A percentile compares a stretch with the other conserved stretches of the same genome.
Conservation (phyloP, 768 basidiomycete genomes). For the Phlebiopsis flavidoalba region DNA sequence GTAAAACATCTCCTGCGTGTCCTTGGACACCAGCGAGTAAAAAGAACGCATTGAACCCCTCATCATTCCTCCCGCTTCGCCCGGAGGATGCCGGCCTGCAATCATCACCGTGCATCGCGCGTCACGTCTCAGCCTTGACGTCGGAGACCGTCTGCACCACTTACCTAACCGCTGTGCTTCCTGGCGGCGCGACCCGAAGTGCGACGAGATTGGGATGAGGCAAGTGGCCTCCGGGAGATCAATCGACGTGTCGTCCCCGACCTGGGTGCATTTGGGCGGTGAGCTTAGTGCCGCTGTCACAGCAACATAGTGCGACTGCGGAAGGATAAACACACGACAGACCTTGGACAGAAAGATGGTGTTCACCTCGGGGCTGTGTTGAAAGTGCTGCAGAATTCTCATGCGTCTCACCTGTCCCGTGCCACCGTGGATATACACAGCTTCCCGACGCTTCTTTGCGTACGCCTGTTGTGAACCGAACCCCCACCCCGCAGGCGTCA, state of each 20-base stretch:
- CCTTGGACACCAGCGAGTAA: slow-evolving; percentile 97
- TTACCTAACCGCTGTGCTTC: slow-evolving; percentile 93
- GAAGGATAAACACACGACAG: slow-evolving; percentile 14
- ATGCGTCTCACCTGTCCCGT: slow-evolving; percentile 95
- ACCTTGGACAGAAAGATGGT: slow-evolving; percentile 99
- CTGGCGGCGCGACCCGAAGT: slow-evolving; percentile 96
- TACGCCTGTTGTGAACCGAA: slow-evolving; percentile 55
- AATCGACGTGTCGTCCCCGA: slow-evolving; percentile 98
- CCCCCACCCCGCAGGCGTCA: neutral
- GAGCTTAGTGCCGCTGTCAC: neutral
- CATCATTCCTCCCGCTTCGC: slow-evolving; percentile 97
- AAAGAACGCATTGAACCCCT: slow-evolving; percentile 99
- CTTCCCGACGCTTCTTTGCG: slow-evolving; percentile 79
- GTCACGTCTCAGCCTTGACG: neutral
- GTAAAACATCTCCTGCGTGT: slow-evolving; percentile 99
- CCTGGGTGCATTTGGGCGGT: slow-evolving; percentile 37
- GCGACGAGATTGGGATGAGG: slow-evolving; percentile 98
- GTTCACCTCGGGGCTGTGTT: slow-evolving; percentile 92
- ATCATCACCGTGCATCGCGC: neutral
- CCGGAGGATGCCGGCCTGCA: slow-evolving; percentile 86
- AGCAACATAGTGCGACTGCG: slow-evolving; percentile 1
- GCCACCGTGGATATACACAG: slow-evolving; percentile 94
- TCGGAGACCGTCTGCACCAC: slow-evolving; percentile 16
- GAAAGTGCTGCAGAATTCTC: slow-evolving; percentile 92
- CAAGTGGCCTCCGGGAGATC: slow-evolving; percentile 99